A percentile compares a stretch with the other conserved stretches of the same genome.
phyloP scores from a whole-genome alignment of 1,284 basidiomycete species.

The Leccinum cinnamomeum region DNA sequence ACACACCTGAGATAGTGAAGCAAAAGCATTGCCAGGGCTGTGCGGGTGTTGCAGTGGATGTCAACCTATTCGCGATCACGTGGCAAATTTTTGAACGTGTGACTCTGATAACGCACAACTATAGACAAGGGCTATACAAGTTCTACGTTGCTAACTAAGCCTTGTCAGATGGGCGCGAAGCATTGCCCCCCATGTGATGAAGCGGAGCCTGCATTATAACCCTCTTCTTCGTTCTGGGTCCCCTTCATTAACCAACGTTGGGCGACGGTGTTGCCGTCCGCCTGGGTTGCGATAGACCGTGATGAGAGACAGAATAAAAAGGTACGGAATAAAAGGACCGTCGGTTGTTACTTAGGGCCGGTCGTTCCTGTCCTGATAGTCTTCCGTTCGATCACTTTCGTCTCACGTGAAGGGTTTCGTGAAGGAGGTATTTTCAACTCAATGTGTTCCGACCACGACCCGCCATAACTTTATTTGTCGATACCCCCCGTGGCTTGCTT shows the following conservation, averaged over 20 bases:
- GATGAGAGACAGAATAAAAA: not conserved
- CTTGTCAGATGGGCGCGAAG: constrained; percentile 36
- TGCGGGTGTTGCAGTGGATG: not conserved
- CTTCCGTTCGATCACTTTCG: not conserved
- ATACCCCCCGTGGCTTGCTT: constrained; percentile 1
- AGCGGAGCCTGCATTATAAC: constrained; percentile 66
- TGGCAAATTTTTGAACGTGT: not conserved
- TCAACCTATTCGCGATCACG: not conserved
- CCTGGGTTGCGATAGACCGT: constrained; percentile 60
- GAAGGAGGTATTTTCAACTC: constrained; percentile 2
- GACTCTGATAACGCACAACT: not conserved
- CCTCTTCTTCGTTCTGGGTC: constrained; percentile 63
- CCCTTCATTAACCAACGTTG: constrained; percentile 65
- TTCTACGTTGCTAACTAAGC: not conserved
- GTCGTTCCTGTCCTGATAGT: constrained; percentile 15
- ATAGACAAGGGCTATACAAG: not conserved
- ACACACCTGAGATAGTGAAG: constrained; percentile 54
- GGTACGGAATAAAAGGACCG: constrained; percentile 34
- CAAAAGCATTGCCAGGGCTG: constrained; percentile 14
- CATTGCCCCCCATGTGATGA: constrained; percentile 17
- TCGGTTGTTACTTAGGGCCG: constrained; percentile 40
- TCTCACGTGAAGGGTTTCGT: constrained; percentile 1
- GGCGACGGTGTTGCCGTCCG: constrained; percentile 41
- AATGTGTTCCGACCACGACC: constrained; percentile 4
- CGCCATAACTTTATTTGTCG: not conserved